Evolutionary conservation across 2,329 filamentous ascomycete species (phyloP).

Genomic region (Trichothecium roseum): DNA sequence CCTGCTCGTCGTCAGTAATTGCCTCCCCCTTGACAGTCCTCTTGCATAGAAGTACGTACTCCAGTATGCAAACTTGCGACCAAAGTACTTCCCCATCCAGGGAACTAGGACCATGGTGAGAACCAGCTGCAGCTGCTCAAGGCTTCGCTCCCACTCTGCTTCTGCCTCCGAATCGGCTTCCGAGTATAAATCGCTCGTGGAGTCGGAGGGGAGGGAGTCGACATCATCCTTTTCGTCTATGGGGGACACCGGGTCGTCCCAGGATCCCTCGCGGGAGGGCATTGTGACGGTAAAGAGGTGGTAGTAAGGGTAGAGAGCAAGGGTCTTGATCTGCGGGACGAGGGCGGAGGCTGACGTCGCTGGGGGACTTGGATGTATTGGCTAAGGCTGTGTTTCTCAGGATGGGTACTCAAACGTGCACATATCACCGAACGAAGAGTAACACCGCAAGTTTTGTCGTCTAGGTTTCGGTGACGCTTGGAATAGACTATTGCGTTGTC

Average conservation of each 20-base stretch:
- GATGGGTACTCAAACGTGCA: too few relatives aligned
- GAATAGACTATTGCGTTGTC: neutral
- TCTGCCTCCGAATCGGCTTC: slow-evolving; percentile 75
- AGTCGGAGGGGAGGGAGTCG: slow-evolving; percentile 54
- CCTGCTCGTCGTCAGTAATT: slow-evolving; percentile 38
- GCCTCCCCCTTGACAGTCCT: neutral
- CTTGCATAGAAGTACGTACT: slow-evolving; percentile 45
- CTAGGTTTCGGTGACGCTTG: neutral
- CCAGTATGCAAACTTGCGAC: slow-evolving; percentile 92
- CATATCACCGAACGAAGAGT: too few relatives aligned
- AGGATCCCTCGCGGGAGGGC: slow-evolving; percentile 40
- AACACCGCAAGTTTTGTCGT: neutral
- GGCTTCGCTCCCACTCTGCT: slow-evolving; percentile 84
- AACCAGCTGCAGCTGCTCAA: slow-evolving; percentile 88
- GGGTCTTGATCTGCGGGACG: neutral
- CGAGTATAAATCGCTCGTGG: slow-evolving; percentile 43
- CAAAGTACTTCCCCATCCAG: slow-evolving; percentile 89
- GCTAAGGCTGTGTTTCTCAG: too few relatives aligned
- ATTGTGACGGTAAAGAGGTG: slow-evolving; percentile 29
- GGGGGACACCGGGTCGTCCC: slow-evolving; percentile 27
- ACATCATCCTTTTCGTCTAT: slow-evolving; percentile 42
- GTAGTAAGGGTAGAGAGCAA: slow-evolving; percentile 9
- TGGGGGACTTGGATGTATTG: too few relatives aligned
- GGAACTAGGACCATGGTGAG: slow-evolving; percentile 92
- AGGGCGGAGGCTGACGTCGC: too few relatives aligned